Percentiles rank a stretch among this genome's conserved stretches.
phyloP scores from a whole-genome alignment of 208 protist species.

The Crithidia expoeki region DNA sequence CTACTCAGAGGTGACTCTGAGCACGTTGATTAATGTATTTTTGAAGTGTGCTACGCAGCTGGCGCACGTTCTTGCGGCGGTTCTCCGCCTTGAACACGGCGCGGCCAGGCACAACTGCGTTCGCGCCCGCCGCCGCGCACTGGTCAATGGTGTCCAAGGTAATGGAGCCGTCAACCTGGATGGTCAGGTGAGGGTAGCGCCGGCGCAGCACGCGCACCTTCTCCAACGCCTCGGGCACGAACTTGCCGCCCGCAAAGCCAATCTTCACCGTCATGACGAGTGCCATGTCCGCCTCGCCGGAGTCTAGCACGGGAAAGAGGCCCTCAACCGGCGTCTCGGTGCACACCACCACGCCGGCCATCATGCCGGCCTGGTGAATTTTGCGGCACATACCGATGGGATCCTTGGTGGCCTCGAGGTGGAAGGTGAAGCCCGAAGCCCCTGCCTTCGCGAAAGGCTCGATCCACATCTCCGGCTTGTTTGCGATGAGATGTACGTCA shows the following conservation, averaged over 20 bases:
- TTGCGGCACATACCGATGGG: slow-evolving; percentile 57
- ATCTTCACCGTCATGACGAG: slow-evolving; percentile 99
- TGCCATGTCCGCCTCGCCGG: slow-evolving; percentile 95
- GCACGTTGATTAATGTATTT: slow-evolving; percentile 23
- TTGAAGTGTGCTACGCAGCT: slow-evolving; percentile 46
- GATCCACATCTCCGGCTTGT: slow-evolving; percentile 88
- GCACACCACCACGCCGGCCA: slow-evolving; percentile 95
- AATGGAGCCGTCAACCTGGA: slow-evolving; percentile 99
- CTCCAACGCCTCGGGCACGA: slow-evolving; percentile 96
- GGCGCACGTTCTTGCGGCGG: slow-evolving; percentile 41
- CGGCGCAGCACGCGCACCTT: slow-evolving; percentile 93
- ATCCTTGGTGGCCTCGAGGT: slow-evolving; percentile 86
- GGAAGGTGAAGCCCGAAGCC: slow-evolving; percentile 92
- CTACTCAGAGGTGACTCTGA: slow-evolving; percentile 21
- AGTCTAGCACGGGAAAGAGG: slow-evolving; percentile 60
- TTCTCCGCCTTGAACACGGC: slow-evolving; percentile 90
- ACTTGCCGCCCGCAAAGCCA: slow-evolving; percentile 98
- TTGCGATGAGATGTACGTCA: slow-evolving; percentile 96
- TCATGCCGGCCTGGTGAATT: slow-evolving; percentile 79
- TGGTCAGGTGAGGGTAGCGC: slow-evolving; percentile 90
- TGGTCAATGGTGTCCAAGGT: slow-evolving; percentile 91
- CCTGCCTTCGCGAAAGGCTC: slow-evolving; percentile 83
- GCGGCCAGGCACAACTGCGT: slow-evolving; percentile 98
- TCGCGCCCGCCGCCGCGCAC: slow-evolving; percentile 95
- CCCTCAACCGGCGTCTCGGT: slow-evolving; percentile 80